Base-by-base conservation (phyloP, 306 rosid species). In the Adenanthera pavonina region DNA sequence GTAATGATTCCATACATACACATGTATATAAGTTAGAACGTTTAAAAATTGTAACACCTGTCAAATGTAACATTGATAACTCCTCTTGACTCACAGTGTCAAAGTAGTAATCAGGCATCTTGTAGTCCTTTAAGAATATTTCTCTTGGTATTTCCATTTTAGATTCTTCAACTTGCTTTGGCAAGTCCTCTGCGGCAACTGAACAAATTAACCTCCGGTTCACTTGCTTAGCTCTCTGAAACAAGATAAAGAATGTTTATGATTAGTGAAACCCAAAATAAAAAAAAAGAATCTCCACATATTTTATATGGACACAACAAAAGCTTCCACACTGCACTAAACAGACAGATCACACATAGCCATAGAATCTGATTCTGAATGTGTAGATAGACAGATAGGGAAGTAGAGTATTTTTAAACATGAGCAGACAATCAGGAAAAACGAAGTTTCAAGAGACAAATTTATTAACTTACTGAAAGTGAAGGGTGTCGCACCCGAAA, bases 41-140 rank as follows among this genome's bases (percentile, higher is more conserved):
- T n/a, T 59, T 7, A 7, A 25, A 77, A 59, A 77, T 36, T 9
- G 51, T 83, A 85, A 72, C 78, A 52, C 44, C 11, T 40, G 30
- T 25, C 75, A 78, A 82, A 67, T 46, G 69, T 44, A 69, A 88
- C 43, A 75, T 19, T 57, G 57, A 76, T 75, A 74, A 64, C 72
- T 74, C 61, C 54, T 3, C n/a, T 51, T 73, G 74, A 77, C 79
- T 48, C 85, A 93, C 98, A 82, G 88, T 83, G 51, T 95, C 98
- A 83, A 95, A 93, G 87, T 92, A 93, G 89, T 93, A 91, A 89
- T 95, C 93, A 17, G 99, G 98, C 94, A 30, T 88, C 84, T 92
- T 89, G 84, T 95, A 95, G 74, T 95, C 97, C 87, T 92, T 93
- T 87, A 95, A 90, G 87, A 93, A 91, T 69, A 95, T 91, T 89